These are phyloP conservation scores for Saitozyma sp. DNA, from an alignment of 768 basidiomycete species.

Conservation along the genomic window DNA sequence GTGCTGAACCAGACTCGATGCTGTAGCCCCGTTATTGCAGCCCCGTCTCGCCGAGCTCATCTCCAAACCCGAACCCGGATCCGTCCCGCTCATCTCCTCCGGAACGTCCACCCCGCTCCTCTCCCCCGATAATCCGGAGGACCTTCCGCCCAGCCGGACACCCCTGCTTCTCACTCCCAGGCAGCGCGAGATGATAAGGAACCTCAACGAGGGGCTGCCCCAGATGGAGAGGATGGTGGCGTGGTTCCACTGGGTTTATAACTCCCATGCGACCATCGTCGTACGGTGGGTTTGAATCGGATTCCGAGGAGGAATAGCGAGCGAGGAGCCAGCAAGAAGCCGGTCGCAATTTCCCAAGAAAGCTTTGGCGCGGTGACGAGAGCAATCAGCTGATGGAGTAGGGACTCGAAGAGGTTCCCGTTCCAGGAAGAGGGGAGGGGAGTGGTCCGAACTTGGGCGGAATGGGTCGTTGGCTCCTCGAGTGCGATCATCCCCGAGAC, in stretches of 20 bases:
- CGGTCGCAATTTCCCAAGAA: background rate
- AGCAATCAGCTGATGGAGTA: conserved; percentile 2
- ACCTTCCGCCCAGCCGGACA: background rate
- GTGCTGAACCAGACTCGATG: too few species aligned
- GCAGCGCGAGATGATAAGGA: conserved; percentile 36
- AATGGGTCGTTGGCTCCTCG: conserved; percentile 16
- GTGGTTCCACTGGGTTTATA: conserved; percentile 49
- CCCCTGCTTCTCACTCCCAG: conserved; percentile 30
- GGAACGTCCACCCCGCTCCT: conserved; percentile 7
- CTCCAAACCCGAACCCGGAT: background rate
- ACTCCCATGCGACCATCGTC: conserved; percentile 43
- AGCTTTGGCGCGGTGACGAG: background rate
- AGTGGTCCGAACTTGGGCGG: conserved; percentile 38
- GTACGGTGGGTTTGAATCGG: conserved; percentile 33
- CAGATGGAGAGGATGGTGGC: conserved; percentile 37
- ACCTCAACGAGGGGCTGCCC: conserved; percentile 31
- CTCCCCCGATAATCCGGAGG: background rate
- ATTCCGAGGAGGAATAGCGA: background rate
- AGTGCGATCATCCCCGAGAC: too few species aligned
- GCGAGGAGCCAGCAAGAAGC: too few species aligned
- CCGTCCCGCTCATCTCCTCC: background rate
- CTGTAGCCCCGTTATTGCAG: too few species aligned
- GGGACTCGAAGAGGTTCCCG: conserved; percentile 37
- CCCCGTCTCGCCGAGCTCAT: background rate
- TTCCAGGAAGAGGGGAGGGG: conserved; percentile 44